A percentile compares a stretch with the other conserved stretches of the same genome.
These are phyloP conservation scores for Phytophthora colocasiae DNA, from an alignment of 352 stramenopile species.

Conservation along the genomic window DNA sequence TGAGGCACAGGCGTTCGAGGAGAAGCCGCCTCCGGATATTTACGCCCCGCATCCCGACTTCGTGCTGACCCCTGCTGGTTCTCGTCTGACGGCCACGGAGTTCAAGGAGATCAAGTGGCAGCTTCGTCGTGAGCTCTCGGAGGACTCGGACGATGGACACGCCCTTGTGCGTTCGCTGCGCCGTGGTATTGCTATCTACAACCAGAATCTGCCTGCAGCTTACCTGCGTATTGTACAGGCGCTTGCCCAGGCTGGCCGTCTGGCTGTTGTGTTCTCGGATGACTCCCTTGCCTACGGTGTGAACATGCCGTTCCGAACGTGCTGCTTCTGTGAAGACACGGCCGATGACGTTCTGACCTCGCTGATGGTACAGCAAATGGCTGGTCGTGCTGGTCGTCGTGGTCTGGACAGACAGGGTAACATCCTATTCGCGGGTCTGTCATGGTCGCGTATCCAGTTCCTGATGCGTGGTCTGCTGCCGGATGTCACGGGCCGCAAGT, in stretches of 20 bases:
- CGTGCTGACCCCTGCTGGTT: slow-evolving; percentile 94
- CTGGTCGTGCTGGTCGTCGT: slow-evolving; percentile 96
- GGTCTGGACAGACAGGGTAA: slow-evolving; percentile 98
- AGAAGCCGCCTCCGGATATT: slow-evolving; percentile 91
- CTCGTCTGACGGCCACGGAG: slow-evolving; percentile 93
- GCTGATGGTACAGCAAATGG: slow-evolving; percentile 99
- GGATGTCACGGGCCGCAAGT: slow-evolving; percentile 93
- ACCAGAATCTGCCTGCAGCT: slow-evolving; percentile 96
- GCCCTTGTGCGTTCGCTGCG: slow-evolving; percentile 89
- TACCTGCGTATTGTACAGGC: slow-evolving; percentile 97
- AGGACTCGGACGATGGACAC: slow-evolving; percentile 85
- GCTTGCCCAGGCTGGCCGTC: slow-evolving; percentile 95
- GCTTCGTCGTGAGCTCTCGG: slow-evolving; percentile 81
- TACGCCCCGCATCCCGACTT: slow-evolving; percentile 98
- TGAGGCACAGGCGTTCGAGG: slow-evolving; percentile 84
- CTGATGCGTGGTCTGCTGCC: slow-evolving; percentile 97
- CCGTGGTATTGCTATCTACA: slow-evolving; percentile 99
- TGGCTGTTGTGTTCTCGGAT: slow-evolving; percentile 98
- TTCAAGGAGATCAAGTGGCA: slow-evolving; percentile 92
- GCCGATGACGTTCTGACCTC: slow-evolving; percentile 93
- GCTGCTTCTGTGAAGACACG: slow-evolving; percentile 98
- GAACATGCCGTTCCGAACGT: slow-evolving; percentile 99
- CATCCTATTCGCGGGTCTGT: slow-evolving; percentile 96
- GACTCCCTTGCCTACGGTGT: slow-evolving; percentile 98
- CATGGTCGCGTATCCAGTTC: slow-evolving; percentile 96